Percentiles rank a stretch among this genome's conserved stretches.
Evolutionary conservation across 176 grass and related monocot species (phyloP).

Genomic region (Otatea glauca): DNA sequence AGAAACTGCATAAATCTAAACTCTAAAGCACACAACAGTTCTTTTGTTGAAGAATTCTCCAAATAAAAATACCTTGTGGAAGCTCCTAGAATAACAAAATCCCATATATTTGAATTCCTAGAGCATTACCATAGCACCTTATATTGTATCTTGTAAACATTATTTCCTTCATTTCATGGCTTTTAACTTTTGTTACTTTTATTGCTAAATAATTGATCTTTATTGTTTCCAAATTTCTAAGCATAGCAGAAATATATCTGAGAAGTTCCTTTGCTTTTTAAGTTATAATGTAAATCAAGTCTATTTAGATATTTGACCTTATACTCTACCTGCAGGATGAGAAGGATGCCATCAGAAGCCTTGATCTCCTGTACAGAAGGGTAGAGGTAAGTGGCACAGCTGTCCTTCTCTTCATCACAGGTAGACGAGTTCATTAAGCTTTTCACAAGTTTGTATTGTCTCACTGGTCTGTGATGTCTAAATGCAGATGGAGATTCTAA

Average conservation of each 20-base stretch:
- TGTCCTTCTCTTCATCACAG: neutral
- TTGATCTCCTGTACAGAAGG: conserved; percentile 92
- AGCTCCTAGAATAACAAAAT: conserved; percentile 12
- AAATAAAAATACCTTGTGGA: neutral
- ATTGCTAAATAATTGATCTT: neutral
- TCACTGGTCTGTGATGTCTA: conserved; percentile 25
- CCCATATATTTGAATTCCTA: neutral
- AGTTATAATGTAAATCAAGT: conserved; percentile 23
- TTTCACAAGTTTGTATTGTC: conserved; percentile 16
- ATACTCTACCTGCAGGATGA: conserved; percentile 64
- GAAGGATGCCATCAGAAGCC: conserved; percentile 84
- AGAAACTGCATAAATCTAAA: neutral
- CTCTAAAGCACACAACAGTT: neutral
- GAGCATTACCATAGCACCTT: neutral
- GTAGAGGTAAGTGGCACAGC: conserved; percentile 59
- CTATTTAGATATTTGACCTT: conserved; percentile 32
- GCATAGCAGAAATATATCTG: conserved; percentile 10
- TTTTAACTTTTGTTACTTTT: neutral
- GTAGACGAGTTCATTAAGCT: conserved; percentile 9
- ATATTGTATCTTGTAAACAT: neutral
- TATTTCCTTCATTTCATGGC: conserved; percentile 7
- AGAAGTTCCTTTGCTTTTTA: conserved; percentile 29
- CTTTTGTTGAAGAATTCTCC: neutral
- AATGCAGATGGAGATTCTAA: conserved; percentile 86
- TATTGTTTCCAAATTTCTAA: conserved; percentile 15